Conservation (phyloP, 768 basidiomycete genomes). For the Clitopilus passeckerianus region DNA sequence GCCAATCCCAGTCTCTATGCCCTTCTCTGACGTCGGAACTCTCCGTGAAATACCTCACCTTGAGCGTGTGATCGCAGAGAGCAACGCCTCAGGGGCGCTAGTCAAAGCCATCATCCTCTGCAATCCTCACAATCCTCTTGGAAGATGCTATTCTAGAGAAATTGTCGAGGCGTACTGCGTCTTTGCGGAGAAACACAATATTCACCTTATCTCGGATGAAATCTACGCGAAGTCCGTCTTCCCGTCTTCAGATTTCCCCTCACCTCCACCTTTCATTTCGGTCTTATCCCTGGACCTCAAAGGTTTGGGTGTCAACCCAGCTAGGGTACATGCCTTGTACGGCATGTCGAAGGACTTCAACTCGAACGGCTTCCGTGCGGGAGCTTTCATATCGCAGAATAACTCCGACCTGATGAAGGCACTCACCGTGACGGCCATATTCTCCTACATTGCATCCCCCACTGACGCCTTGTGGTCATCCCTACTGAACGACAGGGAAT, state of each 20-base stretch:
- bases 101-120: slow-evolving; percentile 20
- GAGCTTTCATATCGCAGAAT: slow-evolving; percentile 13
- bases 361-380: slow-evolving; percentile 20
- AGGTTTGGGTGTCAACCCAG: slow-evolving; percentile 12
- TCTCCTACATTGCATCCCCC: slow-evolving; percentile 15
- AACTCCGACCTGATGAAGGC: slow-evolving; percentile 11
- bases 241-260: slow-evolving; percentile 10
- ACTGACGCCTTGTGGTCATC: slow-evolving; percentile 16
- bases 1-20: slow-evolving; percentile 6
- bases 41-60: slow-evolving; percentile 11
- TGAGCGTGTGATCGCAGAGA: slow-evolving; percentile 11
- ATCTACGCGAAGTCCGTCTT: slow-evolving; percentile 22
- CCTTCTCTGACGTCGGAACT: slow-evolving; percentile 7
- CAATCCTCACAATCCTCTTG: slow-evolving; percentile 25
- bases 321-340: slow-evolving; percentile 19
- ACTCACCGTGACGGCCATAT: slow-evolving; percentile 12
- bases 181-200: slow-evolving; percentile 14
- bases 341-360: slow-evolving; percentile 26
- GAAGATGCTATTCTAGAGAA: slow-evolving; percentile 13
- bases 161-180: slow-evolving; percentile 15
- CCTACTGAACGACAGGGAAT: slow-evolving; percentile 14
- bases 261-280: slow-evolving; percentile 16
- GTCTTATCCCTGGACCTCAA: slow-evolving; percentile 16
- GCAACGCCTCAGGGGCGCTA: slow-evolving; percentile 7
- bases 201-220: slow-evolving; percentile 24